Evolutionary conservation across 2,329 filamentous ascomycete genomes (phyloP), one percentile per base, ranked within the genome.

Genomic region (Intubia oerlemansii): DNA sequence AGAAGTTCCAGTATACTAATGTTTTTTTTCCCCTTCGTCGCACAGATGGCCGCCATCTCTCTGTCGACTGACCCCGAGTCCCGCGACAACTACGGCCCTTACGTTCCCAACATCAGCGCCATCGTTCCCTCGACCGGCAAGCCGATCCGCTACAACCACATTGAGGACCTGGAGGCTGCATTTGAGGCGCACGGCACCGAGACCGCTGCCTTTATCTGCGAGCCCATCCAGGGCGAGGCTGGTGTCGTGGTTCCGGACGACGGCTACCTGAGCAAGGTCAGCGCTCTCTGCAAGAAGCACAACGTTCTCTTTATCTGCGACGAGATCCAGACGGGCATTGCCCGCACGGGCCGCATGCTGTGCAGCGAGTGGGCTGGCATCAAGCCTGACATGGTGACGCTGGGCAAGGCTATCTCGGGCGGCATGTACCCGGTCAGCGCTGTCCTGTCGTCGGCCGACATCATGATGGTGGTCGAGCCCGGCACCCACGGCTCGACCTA

Each of bases 391-490:
- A 65, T 98, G 44, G 76, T 98, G 15, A 74, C 91, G 27, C 70
- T 98, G 19, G 88, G 88, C 46, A 98, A 98, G 59, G 88, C 88
- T 41, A 92, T 98, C 48, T 92, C 82, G 19, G 88, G 88, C 38
- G 88, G 88, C 51, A 88, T 95, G 76, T 98, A 98, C 55, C 88
- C 88, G n/a, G 88, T 98, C 33, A 92, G 82, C 36, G 82, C 75
- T 43, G 84, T 98, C 27, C 62, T 98, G 29, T 75, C 77, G 36
- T 72, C 72, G 43, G 82, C 76, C 54, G 84, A 93, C 32, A 62
- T 95, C 38, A 93, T 98, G 84, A 66, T 93, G 39, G 88, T 85
- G 8, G 63, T 98, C 38, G 88, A 98, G 60, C 80, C 88, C 16
- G 88, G 88, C 34, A 95, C 88, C 16, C 88, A 98, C 53, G 88